Base-by-base conservation (phyloP, 768 basidiomycete genomes). In the Suillus spraguei region DNA sequence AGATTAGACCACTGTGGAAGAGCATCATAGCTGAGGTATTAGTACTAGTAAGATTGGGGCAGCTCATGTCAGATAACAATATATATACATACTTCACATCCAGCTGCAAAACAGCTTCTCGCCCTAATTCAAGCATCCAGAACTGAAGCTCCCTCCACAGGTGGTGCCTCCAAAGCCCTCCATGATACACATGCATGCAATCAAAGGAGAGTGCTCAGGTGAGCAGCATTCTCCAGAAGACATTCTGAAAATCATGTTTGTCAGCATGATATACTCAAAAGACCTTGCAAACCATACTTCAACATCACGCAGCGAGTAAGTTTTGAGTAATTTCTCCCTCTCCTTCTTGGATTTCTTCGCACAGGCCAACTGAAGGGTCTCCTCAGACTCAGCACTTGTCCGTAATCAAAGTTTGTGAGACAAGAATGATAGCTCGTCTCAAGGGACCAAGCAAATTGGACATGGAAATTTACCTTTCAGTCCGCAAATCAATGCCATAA, bases 401-500 rank as follows among this genome's bases (percentile, higher is more conserved):
- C 22, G 4, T 22, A 47, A 47, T 47, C 2, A n/a, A 47, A 47
- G 46, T 22, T 47, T 10, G 10, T 47, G 22, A 47, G 46, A 47
- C 22, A 47, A 47, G 46, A 47, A 4, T 17, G 38, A 32, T 36
- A 41, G 60, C 28, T 36, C 35, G 0, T 61, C 63, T 20, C 16
- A 28, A 20, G 66, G 62, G 2, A 67, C 54, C 4, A 68, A 42
- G 58, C 69, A 71, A 3, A 67, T 39, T 2, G 69, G 70, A 44
- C 70, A 71, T 0, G 69, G 70, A 16, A 38, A 62, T 10, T 42
- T 59, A 5, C 64, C 39, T 14, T 49, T 46, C 17, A 62, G 16
- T 17, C 67, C 70, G n/a, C 63, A 60, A 6, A 62, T 67, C 33
- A 67, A 47, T 5, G 67, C 35, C 67, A 71, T 70, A 22, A 68